A percentile compares a stretch with the other conserved stretches of the same genome.
These are phyloP conservation scores for Coemansia sp. DNA, from an alignment of 192 early-diverging fungal genomes.

Conservation along the genomic window DNA sequence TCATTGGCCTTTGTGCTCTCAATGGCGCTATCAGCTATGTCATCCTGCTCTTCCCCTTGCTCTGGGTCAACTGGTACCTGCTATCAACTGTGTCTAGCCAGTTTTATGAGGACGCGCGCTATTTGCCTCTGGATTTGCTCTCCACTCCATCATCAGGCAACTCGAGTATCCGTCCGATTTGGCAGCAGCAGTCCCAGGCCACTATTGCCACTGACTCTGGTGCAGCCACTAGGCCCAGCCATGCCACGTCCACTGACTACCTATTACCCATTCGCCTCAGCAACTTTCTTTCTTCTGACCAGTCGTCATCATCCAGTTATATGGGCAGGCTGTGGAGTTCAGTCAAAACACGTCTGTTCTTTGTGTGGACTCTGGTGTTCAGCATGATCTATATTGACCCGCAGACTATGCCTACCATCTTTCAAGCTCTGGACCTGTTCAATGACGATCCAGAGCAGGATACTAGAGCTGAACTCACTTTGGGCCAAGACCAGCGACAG, in stretches of 20 bases:
- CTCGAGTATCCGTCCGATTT: neutral
- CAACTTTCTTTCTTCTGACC: constrained; percentile 25
- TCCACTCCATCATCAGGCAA: neutral
- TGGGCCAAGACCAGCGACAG: constrained; percentile 63
- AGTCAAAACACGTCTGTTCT: neutral
- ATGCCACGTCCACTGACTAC: constrained; percentile 49
- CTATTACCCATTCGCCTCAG: constrained; percentile 44
- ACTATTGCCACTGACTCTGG: constrained; percentile 4
- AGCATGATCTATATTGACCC: constrained; percentile 54
- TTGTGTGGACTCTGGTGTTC: constrained; percentile 23
- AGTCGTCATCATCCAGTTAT: constrained; percentile 8
- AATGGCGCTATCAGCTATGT: constrained; percentile 47
- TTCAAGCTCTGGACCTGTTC: constrained; percentile 36
- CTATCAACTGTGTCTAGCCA: constrained; percentile 38
- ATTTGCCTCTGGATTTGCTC: constrained; percentile 40
- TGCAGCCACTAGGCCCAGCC: constrained; percentile 20
- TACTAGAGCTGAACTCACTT: constrained; percentile 39
- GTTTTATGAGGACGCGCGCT: constrained; percentile 48
- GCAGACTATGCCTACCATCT: constrained; percentile 27
- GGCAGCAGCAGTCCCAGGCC: neutral
- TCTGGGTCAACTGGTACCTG: constrained; percentile 49
- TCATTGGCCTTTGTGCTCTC: constrained; percentile 52
- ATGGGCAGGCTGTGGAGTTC: constrained; percentile 19
- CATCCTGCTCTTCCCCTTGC: constrained; percentile 44
- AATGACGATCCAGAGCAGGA: constrained; percentile 13